Base-by-base conservation (phyloP, 305 asterid species). In the Fraxinus greggii region DNA sequence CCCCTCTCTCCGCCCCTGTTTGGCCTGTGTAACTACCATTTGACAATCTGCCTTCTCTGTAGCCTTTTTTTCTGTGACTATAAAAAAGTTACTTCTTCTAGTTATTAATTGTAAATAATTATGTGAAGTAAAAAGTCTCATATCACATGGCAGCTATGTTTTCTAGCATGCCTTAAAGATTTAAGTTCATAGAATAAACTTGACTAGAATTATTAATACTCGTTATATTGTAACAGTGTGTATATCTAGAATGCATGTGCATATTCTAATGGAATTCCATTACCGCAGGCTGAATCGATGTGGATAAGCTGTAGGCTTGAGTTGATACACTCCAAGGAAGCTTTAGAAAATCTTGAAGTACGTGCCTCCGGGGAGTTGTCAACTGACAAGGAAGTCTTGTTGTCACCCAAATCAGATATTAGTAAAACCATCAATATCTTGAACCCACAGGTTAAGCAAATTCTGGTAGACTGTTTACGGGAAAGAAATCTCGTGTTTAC, bases 281-380 rank as follows among this genome's bases (percentile, higher is more conserved):
- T 56, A 33, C 77, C 80, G 86, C 89, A 89, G 92, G 91, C 86
- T 79, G 89, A 89, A 72, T 75, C 84, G 31, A 23, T 85, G 61
- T 76, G 84, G 89, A 40, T 78, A 75, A 81, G 77, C 72, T 89
- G 92, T 79, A 79, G 84, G 79, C 81, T 76, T 82, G 90, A 88
- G 79, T 81, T 88, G 83, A 75, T 82, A 26, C 79, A 26, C 70
- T 76, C 80, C 77, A 79, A 80, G 73, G 75, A 80, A 75, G 82
- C 78, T 51, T 65, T 85, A 83, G 83, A 80, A 80, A 85, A 87
- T 81, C 82, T 72, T 23, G 65, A 86, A 32, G 76, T 69, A 61
- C 17, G 65, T 45, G 51, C 78, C 73, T 23, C 29, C 8, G 87
- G 77, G 5, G 86, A 70, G 51, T 65, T 77, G 79, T 83, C 81